phyloP scores from a whole-genome alignment of 73 alveolate genomes.

The Tetrahymena thermophila region DNA sequence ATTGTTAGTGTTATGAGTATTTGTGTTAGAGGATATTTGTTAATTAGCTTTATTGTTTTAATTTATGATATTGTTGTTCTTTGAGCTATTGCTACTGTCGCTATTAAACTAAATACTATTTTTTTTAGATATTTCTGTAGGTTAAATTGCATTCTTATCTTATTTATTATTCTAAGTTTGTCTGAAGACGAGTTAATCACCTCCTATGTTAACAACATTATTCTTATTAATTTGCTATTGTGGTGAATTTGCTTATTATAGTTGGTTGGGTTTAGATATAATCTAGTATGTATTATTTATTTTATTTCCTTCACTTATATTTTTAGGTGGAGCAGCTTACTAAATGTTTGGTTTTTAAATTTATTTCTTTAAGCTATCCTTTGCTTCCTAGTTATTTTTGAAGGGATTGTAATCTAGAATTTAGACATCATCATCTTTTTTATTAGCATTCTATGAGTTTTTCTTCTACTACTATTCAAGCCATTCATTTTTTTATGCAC shows the following conservation, averaged over 20 bases:
- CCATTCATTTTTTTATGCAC: not conserved
- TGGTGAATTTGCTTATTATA: not conserved
- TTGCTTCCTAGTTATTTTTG: not conserved
- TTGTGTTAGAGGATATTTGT: not conserved
- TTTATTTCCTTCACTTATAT: not conserved
- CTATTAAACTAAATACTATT: not conserved
- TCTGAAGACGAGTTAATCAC: not conserved
- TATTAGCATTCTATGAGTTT: not conserved
- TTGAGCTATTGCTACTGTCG: not conserved
- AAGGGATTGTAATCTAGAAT: not conserved
- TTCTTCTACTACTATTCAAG: not conserved
- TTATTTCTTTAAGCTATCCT: not conserved
- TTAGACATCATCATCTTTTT: not conserved
- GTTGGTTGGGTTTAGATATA: not conserved
- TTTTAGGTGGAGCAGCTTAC: not conserved
- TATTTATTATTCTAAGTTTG: too few relatives aligned
- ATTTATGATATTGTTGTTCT: too few relatives aligned
- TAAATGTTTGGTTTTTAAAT: not conserved
- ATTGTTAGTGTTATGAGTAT: not conserved
- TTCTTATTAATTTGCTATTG: not conserved
- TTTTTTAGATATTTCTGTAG: not conserved
- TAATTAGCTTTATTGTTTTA: too few relatives aligned
- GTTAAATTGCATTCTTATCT: not conserved
- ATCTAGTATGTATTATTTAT: not conserved
- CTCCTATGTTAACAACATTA: not conserved